phyloP scores from a whole-genome alignment of 2,329 filamentous ascomycete genomes.

The Penicillium frequentans region DNA sequence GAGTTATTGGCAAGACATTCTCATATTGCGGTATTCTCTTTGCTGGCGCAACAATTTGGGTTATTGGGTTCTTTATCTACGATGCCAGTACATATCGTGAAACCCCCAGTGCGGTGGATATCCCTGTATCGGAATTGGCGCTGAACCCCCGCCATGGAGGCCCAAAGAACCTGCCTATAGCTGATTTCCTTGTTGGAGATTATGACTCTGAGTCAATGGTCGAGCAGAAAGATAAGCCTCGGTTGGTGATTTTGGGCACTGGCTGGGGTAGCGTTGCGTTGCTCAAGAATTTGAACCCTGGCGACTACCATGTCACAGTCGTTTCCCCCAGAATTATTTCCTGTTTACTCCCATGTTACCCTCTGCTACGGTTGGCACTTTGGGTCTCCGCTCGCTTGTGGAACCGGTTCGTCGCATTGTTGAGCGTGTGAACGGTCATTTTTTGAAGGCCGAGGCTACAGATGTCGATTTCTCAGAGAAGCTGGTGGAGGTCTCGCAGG shows the following conservation, averaged over 20 bases:
- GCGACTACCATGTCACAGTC: conserved; percentile 94
- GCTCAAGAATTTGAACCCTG: conserved; percentile 83
- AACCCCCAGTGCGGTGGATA: conserved; percentile 64
- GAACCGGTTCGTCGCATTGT: conserved; percentile 90
- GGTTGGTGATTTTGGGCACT: conserved; percentile 86
- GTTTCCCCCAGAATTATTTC: conserved; percentile 94
- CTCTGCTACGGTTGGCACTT: conserved; percentile 91
- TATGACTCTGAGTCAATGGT: conserved; percentile 72
- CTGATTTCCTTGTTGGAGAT: conserved; percentile 84
- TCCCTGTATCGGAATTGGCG: conserved; percentile 81
- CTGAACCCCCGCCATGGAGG: conserved; percentile 79
- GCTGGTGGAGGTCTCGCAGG: conserved; percentile 80
- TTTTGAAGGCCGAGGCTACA: conserved; percentile 81
- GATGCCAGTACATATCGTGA: conserved; percentile 89
- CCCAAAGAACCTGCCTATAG: conserved; percentile 92
- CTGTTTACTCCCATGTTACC: conserved; percentile 98
- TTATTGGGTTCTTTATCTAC: conserved; percentile 88
- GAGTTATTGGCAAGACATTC: conserved; percentile 67
- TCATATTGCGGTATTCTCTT: conserved; percentile 75
- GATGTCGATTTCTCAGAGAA: conserved; percentile 91
- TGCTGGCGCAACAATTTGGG: conserved; percentile 64
- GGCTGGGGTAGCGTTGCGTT: conserved; percentile 94
- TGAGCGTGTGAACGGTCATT: conserved; percentile 76
- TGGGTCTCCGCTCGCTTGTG: conserved; percentile 86
- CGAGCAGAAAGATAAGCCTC: conserved; percentile 80